Percentiles rank a stretch among this genome's conserved stretches.
phyloP scores from a whole-genome alignment of 306 rosid species.

The Cotoneaster glaucophyllus region DNA sequence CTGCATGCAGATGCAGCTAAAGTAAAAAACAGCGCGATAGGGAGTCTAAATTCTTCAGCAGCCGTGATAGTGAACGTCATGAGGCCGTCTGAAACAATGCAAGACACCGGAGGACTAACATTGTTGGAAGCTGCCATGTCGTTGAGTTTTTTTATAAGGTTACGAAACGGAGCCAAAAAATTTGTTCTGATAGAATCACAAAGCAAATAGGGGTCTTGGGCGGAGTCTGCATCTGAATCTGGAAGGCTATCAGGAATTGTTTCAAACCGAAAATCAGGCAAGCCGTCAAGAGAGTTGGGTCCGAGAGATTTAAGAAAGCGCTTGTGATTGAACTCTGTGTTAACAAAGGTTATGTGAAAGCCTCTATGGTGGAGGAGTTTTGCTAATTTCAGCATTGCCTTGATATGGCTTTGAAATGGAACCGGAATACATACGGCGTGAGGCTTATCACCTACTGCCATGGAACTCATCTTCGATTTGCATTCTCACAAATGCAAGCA shows the following conservation, averaged over 20 bases:
- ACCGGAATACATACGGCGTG: background rate
- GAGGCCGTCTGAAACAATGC: constrained; percentile 4
- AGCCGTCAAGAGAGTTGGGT: background rate
- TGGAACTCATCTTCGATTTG: background rate
- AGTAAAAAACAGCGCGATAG: background rate
- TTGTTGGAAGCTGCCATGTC: background rate
- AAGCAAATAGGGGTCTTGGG: background rate
- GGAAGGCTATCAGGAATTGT: constrained; percentile 5
- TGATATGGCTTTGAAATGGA: constrained; percentile 5
- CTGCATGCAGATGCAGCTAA: constrained; percentile 1
- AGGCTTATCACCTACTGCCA: background rate
- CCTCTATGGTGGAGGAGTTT: constrained; percentile 7
- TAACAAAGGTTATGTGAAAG: background rate
- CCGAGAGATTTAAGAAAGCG: constrained; percentile 1
- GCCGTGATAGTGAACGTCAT: background rate
- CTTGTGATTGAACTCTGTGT: background rate
- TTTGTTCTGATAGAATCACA: background rate
- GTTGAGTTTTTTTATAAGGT: background rate
- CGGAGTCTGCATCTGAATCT: background rate
- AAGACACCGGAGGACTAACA: background rate
- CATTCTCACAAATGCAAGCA: background rate
- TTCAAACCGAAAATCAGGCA: background rate
- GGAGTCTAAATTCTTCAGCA: constrained; percentile 4
- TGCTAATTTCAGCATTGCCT: constrained; percentile 1
- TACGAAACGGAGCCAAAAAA: background rate